phyloP scores from a whole-genome alignment of 108 stramenopile species.

The Fistulifera solaris region DNA sequence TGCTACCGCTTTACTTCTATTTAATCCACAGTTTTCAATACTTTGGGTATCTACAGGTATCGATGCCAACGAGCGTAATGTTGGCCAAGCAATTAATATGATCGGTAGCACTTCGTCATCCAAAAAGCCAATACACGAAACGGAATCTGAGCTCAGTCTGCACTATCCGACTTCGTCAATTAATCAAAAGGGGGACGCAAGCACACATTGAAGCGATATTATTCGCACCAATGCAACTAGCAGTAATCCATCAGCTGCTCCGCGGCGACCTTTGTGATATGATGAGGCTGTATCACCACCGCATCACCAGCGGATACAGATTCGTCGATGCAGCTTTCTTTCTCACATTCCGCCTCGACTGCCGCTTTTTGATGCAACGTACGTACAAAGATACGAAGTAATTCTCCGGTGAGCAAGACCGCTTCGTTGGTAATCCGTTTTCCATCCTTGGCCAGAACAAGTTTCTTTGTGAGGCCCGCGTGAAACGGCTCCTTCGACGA shows the following conservation, averaged over 20 bases:
- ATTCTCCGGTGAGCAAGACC: constrained; percentile 14
- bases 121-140: too few relatives aligned
- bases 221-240: neutral
- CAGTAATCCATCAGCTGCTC: constrained; percentile 1
- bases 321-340: constrained; percentile 3
- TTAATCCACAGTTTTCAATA: too few relatives aligned
- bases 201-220: too few relatives aligned
- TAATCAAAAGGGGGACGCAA: too few relatives aligned
- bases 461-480: constrained; percentile 5
- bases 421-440: constrained; percentile 18
- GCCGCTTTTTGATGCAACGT: constrained; percentile 29
- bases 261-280: neutral
- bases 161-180: too few relatives aligned
- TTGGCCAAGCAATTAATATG: too few relatives aligned
- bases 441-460: constrained; percentile 1
- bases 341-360: constrained; percentile 23
- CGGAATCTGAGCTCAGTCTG: too few relatives aligned
- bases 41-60: too few relatives aligned
- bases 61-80: too few relatives aligned
- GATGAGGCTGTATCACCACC: neutral
- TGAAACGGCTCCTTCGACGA: constrained; percentile 2
- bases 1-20: too few relatives aligned
- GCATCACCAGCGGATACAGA: neutral
- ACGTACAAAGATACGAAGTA: constrained; percentile 27
- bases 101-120: too few relatives aligned